A percentile compares a stretch with the other conserved stretches of the same genome.
Evolutionary conservation across 345 rosid genomes (phyloP).

Genomic region (Euphorbia peplus): DNA sequence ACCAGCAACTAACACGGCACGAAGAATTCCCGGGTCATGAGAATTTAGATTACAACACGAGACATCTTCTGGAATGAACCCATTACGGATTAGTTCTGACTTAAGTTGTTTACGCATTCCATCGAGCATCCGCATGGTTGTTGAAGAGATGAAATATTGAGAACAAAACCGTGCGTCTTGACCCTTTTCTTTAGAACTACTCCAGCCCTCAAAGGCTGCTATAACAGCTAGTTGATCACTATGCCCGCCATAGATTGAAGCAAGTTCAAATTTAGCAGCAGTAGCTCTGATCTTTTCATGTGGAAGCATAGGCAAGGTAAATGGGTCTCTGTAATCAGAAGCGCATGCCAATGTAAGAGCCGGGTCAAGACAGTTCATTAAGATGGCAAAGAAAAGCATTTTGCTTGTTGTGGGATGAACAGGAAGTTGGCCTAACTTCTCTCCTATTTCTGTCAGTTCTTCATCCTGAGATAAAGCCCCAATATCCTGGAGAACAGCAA

Average conservation of each 20-base stretch:
- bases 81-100: constrained; percentile 57
- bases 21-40: constrained; percentile 66
- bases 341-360: constrained; percentile 97
- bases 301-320: constrained; percentile 73
- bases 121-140: constrained; percentile 70
- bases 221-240: constrained; percentile 92
- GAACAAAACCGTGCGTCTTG: constrained; percentile 62
- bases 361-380: constrained; percentile 93
- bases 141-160: constrained; percentile 62
- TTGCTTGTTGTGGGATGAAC: constrained; percentile 88
- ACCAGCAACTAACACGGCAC: constrained; percentile 80
- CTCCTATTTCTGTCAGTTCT: constrained; percentile 82
- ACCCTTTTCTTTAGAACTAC: constrained; percentile 63
- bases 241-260: constrained; percentile 72
- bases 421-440: constrained; percentile 77
- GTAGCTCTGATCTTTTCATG: constrained; percentile 68
- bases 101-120: constrained; percentile 86
- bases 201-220: constrained; percentile 94
- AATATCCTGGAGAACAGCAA: constrained; percentile 67
- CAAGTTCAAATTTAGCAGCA: constrained; percentile 73
- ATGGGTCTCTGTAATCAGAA: constrained; percentile 81
- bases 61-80: constrained; percentile 57
- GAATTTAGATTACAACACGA: constrained; percentile 65
- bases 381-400: constrained; percentile 87
- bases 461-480: constrained; percentile 84